These are phyloP conservation scores for Acanthamoeba royreba DNA, from an alignment of 208 protist genomes.

Conservation along the genomic window DNA sequence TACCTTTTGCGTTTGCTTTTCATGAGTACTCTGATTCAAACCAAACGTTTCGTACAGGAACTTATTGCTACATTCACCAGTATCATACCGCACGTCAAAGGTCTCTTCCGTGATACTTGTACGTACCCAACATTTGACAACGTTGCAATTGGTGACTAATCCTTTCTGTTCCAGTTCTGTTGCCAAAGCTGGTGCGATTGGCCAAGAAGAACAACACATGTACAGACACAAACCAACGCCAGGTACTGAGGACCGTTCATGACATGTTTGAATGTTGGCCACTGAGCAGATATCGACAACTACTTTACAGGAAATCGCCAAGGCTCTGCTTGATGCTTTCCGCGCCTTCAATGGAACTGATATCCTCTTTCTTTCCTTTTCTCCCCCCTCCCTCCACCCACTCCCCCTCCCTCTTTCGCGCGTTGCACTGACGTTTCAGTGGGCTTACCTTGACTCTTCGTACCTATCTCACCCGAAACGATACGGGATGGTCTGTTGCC, in stretches of 20 bases:
- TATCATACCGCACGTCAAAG: constrained; percentile 39
- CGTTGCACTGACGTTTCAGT: background rate
- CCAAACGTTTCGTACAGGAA: background rate
- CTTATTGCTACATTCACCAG: background rate
- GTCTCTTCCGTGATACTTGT: background rate
- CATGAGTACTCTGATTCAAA: background rate
- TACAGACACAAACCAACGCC: background rate
- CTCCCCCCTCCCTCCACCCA: background rate
- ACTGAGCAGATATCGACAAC: background rate
- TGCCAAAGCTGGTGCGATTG: background rate
- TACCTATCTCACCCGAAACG: background rate
- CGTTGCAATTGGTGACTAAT: background rate
- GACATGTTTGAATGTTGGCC: too few species aligned
- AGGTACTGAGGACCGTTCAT: background rate
- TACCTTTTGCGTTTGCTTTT: background rate
- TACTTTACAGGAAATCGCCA: background rate
- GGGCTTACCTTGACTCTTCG: background rate
- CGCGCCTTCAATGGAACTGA: constrained; percentile 12
- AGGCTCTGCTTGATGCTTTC: background rate
- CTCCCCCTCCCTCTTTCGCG: background rate
- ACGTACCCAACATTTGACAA: background rate
- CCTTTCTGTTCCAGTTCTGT: background rate
- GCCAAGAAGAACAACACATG: constrained; percentile 35
- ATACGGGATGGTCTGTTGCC: constrained; percentile 24
- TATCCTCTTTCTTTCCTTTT: background rate